phyloP scores from a whole-genome alignment of 345 rosid genomes.

The Linum trigynum region DNA sequence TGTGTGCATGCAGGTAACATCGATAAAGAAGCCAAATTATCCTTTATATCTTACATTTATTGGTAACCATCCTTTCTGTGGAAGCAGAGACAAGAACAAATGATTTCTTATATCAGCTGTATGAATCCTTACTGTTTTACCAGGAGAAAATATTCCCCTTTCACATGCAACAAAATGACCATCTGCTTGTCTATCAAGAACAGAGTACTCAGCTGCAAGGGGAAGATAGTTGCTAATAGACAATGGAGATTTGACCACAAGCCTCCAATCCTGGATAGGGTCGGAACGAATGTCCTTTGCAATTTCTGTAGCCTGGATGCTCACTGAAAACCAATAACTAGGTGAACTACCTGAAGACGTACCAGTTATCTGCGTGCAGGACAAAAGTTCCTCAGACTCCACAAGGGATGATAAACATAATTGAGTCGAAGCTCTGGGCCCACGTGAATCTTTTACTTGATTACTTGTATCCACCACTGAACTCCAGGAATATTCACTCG shows the following conservation, averaged over 20 bases:
- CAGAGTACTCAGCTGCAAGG: slow-evolving; percentile 67
- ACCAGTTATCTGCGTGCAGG: slow-evolving; percentile 50
- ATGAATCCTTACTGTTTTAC: slow-evolving; percentile 62
- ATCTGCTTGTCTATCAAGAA: slow-evolving; percentile 57
- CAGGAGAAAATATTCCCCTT: slow-evolving; percentile 60
- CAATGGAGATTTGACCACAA: slow-evolving; percentile 76
- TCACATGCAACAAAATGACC: slow-evolving; percentile 53
- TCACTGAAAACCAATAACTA: slow-evolving; percentile 72
- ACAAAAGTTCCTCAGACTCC: slow-evolving; percentile 63
- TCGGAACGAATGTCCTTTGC: slow-evolving; percentile 66
- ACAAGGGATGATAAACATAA: slow-evolving; percentile 57
- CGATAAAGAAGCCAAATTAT: slow-evolving; percentile 5
- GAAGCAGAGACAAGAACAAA: slow-evolving; percentile 65
- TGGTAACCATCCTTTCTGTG: slow-evolving; percentile 86
- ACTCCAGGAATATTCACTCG: slow-evolving; percentile 78
- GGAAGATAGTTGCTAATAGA: slow-evolving; percentile 79
- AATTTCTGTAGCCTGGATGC: slow-evolving; percentile 64
- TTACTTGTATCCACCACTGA: slow-evolving; percentile 42
- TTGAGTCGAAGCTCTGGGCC: slow-evolving; percentile 34
- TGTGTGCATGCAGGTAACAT: neutral
- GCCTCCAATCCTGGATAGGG: slow-evolving; percentile 86
- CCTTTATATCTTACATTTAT: slow-evolving; percentile 40
- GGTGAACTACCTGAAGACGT: slow-evolving; percentile 47
- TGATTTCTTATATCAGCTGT: slow-evolving; percentile 63
- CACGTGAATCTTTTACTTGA: slow-evolving; percentile 24